phyloP scores from a whole-genome alignment of 495 filamentous ascomycete species.

The Penicillium paxilli region DNA sequence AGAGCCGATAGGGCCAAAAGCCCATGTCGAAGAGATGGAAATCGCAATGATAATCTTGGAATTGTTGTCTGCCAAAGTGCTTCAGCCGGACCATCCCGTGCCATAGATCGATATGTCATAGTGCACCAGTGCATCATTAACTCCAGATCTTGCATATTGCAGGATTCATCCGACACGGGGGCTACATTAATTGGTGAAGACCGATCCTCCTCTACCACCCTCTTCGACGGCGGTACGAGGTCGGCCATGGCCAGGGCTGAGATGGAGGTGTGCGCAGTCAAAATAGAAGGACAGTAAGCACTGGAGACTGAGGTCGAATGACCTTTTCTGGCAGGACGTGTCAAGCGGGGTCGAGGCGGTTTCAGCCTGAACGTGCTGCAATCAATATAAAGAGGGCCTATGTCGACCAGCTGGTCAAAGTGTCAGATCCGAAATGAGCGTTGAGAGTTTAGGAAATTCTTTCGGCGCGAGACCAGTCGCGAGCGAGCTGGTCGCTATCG shows the following conservation, averaged over 20 bases:
- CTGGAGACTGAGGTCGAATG: constrained; percentile 18
- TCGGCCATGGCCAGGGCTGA: constrained; percentile 2
- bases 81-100: constrained; percentile 30
- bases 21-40: constrained; percentile 49
- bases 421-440: not conserved
- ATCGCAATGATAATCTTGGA: constrained; percentile 43
- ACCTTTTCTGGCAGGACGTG: constrained; percentile 24
- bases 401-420: not conserved
- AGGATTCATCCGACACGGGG: constrained; percentile 5
- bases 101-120: constrained; percentile 42
- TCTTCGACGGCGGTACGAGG: not conserved
- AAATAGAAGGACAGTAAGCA: constrained; percentile 2
- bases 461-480: constrained; percentile 1
- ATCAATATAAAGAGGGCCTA: constrained; percentile 32
- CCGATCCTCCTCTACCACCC: not conserved
- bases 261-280: constrained; percentile 11
- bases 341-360: constrained; percentile 24
- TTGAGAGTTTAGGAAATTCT: not conserved
- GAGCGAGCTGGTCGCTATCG: not conserved
- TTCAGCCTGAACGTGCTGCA: constrained; percentile 36
- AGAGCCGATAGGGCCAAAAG: constrained; percentile 51
- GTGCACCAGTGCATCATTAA: constrained; percentile 51
- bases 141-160: constrained; percentile 38
- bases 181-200: not conserved
- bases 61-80: constrained; percentile 46